Evolutionary conservation across 768 basidiomycete genomes (phyloP), one percentile per base, ranked within the genome.

Genomic region (Termitomyces sp.): DNA sequence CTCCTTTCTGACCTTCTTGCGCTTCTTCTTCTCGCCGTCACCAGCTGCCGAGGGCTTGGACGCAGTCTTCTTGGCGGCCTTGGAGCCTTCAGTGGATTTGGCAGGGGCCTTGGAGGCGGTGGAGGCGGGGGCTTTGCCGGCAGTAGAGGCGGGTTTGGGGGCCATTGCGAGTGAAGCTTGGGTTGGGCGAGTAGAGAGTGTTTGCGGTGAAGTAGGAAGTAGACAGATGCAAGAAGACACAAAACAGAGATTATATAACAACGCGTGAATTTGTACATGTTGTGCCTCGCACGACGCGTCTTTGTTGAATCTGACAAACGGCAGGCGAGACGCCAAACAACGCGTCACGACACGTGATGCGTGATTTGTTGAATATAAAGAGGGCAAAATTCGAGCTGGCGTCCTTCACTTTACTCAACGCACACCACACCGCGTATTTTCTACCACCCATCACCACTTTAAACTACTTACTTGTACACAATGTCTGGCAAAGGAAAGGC

Each of bases 1-100:
- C 82, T 94, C 92, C 82, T 93, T 93, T 77, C 93, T 83, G 57
- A 83, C 74, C 83, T 95, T 96, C 78, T 87, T 88, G 68, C 89
- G 81, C 81, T 89, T 89, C 84, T 94, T 94, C 85, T 92, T 92
- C 75, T 93, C 89, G 51, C 83, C 86, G 57, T 85, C 86, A 2
- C 50, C 58, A 43, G 81, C 77, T 7, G 86, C 74, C 60, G 78
- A 71, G 34, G 79, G 72, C 68, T 83, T 84, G 60, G 57, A 43
- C 7, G 86, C 76, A 0, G 87, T 88, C 79, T 92, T 94, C 83
- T 94, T 94, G 37, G 87, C 89, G 9, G 85, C 86, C 76, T 92
- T 90, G 12, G 81, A 67, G 34, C 81, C 84, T 60, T 85, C 84
- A n/a, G 83, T 76, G 56, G 72, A 71, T 72, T 87, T 87, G 12